phyloP scores from a whole-genome alignment of 257 asterid genomes.

The Lavandula angustifolia region DNA sequence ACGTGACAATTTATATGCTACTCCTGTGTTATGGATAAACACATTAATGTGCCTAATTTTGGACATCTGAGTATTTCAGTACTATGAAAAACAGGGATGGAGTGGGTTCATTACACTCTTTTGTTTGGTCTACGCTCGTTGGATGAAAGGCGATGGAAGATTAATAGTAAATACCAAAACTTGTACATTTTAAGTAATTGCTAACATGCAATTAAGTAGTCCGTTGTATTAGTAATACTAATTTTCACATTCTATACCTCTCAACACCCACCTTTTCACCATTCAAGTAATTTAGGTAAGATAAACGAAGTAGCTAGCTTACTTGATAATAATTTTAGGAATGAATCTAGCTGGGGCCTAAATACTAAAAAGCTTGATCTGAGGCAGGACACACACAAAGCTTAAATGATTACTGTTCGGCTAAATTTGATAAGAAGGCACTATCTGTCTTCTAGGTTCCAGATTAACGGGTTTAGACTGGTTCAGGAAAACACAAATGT shows the following conservation, averaged over 20 bases:
- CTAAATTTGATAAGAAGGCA: not conserved
- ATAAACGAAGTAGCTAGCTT: not conserved
- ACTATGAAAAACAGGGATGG: not conserved
- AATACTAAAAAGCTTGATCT: not conserved
- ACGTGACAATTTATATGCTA: not conserved
- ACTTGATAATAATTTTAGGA: not conserved
- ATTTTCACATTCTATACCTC: not conserved
- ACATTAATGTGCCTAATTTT: not conserved
- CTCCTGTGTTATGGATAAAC: not conserved
- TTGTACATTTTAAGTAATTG: slow-evolving; percentile 7
- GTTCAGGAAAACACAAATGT: not conserved
- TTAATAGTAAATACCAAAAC: slow-evolving; percentile 18
- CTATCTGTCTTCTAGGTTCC: not conserved
- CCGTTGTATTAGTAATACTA: not conserved
- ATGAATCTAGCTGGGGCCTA: not conserved
- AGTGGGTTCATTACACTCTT: not conserved
- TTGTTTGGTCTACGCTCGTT: not conserved
- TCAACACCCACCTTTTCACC: not conserved
- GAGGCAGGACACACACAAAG: not conserved
- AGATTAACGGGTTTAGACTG: not conserved
- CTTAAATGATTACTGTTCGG: not conserved
- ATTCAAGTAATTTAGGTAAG: slow-evolving; percentile 11
- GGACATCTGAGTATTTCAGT: slow-evolving; percentile 10
- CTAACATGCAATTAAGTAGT: slow-evolving; percentile 11
- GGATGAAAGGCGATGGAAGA: slow-evolving; percentile 14